Percentiles rank a stretch among this genome's conserved stretches.
phyloP scores from a whole-genome alignment of 2,329 filamentous ascomycete genomes.

The Neopestalotiopsis sp. region DNA sequence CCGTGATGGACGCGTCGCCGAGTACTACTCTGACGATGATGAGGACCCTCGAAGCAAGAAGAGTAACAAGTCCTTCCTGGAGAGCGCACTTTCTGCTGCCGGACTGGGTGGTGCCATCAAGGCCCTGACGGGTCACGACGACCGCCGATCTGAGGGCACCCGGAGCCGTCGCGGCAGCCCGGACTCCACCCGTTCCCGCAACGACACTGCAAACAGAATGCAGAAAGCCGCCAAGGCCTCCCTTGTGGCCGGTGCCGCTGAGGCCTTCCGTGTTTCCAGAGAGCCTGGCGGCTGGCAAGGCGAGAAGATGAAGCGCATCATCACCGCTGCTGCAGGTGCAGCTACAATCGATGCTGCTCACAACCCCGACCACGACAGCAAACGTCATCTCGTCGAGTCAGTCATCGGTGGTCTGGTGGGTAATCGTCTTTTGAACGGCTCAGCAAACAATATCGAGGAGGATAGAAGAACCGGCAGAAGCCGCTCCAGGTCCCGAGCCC shows the following conservation, averaged over 20 bases:
- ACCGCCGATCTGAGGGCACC: constrained; percentile 37
- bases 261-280: constrained; percentile 89
- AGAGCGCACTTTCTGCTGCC: constrained; percentile 66
- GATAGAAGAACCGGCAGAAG: constrained; percentile 66
- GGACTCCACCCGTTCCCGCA: constrained; percentile 51
- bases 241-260: constrained; percentile 85
- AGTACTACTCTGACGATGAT: constrained; percentile 65
- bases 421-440: constrained; percentile 85
- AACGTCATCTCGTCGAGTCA: constrained; percentile 83
- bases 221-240: constrained; percentile 92
- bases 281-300: constrained; percentile 89
- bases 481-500: constrained; percentile 70
- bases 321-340: constrained; percentile 85
- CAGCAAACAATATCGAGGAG: constrained; percentile 69
- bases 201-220: constrained; percentile 60
- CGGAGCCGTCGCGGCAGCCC: constrained; percentile 42
- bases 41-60: constrained; percentile 60
- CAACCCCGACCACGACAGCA: constrained; percentile 75
- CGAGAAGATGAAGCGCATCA: constrained; percentile 87
- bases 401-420: constrained; percentile 88
- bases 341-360: constrained; percentile 84
- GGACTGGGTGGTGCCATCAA: constrained; percentile 68
- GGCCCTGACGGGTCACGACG: constrained; percentile 53
- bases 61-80: constrained; percentile 68
- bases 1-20: constrained; percentile 56